These are phyloP conservation scores for Pleurotus eryngii DNA, from an alignment of 768 basidiomycete genomes.

Conservation along the genomic window DNA sequence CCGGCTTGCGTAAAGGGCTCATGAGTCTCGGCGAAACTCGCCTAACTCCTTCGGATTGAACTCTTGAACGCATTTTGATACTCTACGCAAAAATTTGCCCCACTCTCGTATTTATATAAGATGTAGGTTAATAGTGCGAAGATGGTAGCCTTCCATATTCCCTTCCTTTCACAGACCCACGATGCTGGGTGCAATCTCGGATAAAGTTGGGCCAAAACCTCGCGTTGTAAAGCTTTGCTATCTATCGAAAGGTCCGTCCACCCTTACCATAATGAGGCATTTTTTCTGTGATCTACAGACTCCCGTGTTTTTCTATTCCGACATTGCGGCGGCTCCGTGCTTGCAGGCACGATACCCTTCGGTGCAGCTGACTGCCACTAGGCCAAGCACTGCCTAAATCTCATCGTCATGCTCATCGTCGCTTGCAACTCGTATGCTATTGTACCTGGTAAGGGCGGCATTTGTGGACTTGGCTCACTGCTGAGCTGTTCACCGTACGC, in stretches of 20 bases:
- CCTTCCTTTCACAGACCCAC: background rate
- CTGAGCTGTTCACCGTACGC: background rate
- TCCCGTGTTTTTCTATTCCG: background rate
- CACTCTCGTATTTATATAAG: background rate
- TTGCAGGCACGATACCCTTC: background rate
- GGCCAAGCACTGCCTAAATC: background rate
- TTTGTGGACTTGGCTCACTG: background rate
- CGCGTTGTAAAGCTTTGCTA: background rate
- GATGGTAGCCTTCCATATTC: background rate
- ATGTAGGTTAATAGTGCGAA: background rate
- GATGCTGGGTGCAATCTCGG: background rate
- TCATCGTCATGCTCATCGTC: background rate
- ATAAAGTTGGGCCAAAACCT: conserved; percentile 4
- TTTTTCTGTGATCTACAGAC: background rate
- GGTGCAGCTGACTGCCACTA: background rate
- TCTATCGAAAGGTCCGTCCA: background rate
- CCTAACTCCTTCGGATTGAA: background rate
- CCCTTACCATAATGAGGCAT: background rate
- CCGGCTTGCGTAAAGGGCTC: background rate
- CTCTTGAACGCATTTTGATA: background rate
- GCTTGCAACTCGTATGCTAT: background rate
- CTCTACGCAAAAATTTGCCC: background rate
- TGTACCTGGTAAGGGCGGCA: background rate
- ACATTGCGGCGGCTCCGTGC: conserved; percentile 1
- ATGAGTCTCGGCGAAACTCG: background rate